Conservation (phyloP, 768 basidiomycete species). For the Podaxis rugospora region DNA sequence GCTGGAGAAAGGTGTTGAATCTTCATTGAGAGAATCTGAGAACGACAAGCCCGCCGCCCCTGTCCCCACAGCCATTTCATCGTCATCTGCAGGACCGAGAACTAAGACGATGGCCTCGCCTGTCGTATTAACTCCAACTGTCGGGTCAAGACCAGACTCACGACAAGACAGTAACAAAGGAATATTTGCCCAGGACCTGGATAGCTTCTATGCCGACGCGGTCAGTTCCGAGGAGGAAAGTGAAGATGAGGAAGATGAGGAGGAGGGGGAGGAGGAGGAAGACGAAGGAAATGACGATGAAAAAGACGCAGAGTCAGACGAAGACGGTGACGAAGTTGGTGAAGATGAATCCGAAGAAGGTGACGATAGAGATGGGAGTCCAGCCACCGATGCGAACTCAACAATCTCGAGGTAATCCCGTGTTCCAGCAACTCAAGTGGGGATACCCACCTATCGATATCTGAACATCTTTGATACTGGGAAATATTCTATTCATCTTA, state of each 20-base stretch:
- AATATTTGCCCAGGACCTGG: conserved; percentile 56
- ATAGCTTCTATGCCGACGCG: conserved; percentile 68
- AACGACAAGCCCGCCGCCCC: conserved; percentile 42
- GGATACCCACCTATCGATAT: not conserved
- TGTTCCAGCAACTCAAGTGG: not conserved
- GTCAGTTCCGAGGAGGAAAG: conserved; percentile 16
- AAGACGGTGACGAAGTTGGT: conserved; percentile 23
- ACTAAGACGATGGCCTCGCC: conserved; percentile 33
- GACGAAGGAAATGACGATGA: conserved; percentile 24
- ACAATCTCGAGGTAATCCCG: conserved; percentile 3
- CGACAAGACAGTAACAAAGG: conserved; percentile 27
- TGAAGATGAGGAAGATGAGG: conserved; percentile 22
- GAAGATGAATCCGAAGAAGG: conserved; percentile 23
- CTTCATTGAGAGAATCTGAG: conserved; percentile 64
- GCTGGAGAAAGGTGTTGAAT: conserved; percentile 82
- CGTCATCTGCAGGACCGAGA: conserved; percentile 19
- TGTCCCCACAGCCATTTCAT: conserved; percentile 37
- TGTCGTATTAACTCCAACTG: conserved; percentile 54
- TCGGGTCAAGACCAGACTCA: conserved; percentile 36
- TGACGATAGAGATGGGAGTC: conserved; percentile 14
- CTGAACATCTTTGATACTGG: not conserved
- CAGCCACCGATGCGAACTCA: conserved; percentile 4
- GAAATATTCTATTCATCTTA: conserved; percentile 8
- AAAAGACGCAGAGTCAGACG: conserved; percentile 12
- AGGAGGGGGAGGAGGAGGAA: conserved; percentile 24